These are phyloP conservation scores for Penicillium psychrosexuale DNA, from an alignment of 2,329 filamentous ascomycete species.

Conservation along the genomic window DNA sequence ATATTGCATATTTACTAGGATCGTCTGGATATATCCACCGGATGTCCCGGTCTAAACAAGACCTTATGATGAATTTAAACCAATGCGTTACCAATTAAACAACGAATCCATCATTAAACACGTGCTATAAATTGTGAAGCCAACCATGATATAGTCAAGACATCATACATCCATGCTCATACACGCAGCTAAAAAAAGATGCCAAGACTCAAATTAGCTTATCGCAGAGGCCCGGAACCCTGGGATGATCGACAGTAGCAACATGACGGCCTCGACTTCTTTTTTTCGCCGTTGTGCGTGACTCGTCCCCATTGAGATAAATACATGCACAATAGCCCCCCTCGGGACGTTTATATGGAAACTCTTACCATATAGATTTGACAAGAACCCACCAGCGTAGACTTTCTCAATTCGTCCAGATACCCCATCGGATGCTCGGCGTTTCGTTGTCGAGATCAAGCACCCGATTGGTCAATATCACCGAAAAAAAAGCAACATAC, in stretches of 20 bases:
- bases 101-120: not conserved
- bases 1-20: not conserved
- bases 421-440: slow-evolving; percentile 16
- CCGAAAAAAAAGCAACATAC: slow-evolving; percentile 25
- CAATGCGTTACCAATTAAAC: too few species aligned
- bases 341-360: slow-evolving; percentile 1
- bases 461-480: slow-evolving; percentile 23
- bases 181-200: not conserved
- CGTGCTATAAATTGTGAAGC: not conserved
- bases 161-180: too few species aligned
- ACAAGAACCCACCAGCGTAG: slow-evolving; percentile 17
- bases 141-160: not conserved
- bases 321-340: not conserved
- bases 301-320: not conserved
- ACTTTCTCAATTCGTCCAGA: slow-evolving; percentile 24
- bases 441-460: slow-evolving; percentile 5
- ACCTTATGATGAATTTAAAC: too few species aligned
- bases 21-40: not conserved
- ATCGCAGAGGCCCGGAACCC: not conserved
- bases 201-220: slow-evolving; percentile 1
- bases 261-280: not conserved
- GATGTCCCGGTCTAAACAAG: not conserved
- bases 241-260: not conserved
- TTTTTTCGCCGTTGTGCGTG: not conserved
- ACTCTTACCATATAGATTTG: slow-evolving; percentile 11